A percentile compares a stretch with the other conserved stretches of the same genome.
Conservation (phyloP, 306 rosid genomes). For the Comarum palustre region DNA sequence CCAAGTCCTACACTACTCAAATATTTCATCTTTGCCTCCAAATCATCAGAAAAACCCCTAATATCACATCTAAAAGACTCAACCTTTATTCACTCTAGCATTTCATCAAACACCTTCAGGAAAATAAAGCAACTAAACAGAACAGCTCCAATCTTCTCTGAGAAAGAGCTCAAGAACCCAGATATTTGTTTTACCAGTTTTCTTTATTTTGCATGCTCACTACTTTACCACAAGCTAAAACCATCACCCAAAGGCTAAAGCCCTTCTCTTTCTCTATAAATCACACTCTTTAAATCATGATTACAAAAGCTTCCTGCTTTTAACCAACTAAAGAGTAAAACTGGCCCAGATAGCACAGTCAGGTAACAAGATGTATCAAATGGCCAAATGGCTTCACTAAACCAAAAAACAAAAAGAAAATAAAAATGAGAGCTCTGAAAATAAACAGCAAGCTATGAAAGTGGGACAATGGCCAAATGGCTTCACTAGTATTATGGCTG, state of each 20-base stretch:
- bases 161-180: constrained; percentile 25
- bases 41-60: constrained; percentile 42
- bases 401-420: background rate
- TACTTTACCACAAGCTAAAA: constrained; percentile 35
- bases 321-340: constrained; percentile 25
- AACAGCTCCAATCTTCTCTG: constrained; percentile 22
- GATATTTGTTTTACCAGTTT: constrained; percentile 14
- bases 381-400: background rate
- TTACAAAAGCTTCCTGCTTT: constrained; percentile 42
- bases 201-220: constrained; percentile 16
- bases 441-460: constrained; percentile 13
- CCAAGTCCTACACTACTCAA: constrained; percentile 96
- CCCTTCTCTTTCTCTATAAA: constrained; percentile 28
- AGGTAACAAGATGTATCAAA: no score
- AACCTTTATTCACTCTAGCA: constrained; percentile 8
- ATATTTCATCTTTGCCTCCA: constrained; percentile 67
- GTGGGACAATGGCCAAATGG: constrained; percentile 33
- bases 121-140: constrained; percentile 11
- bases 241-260: constrained; percentile 12
- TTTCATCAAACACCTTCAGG: background rate
- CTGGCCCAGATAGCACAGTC: constrained; percentile 8
- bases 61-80: constrained; percentile 13
- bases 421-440: constrained; percentile 32
- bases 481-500: constrained; percentile 44
- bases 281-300: constrained; percentile 46